phyloP scores from a whole-genome alignment of 345 rosid species.

The Anastatica hierochuntica region DNA sequence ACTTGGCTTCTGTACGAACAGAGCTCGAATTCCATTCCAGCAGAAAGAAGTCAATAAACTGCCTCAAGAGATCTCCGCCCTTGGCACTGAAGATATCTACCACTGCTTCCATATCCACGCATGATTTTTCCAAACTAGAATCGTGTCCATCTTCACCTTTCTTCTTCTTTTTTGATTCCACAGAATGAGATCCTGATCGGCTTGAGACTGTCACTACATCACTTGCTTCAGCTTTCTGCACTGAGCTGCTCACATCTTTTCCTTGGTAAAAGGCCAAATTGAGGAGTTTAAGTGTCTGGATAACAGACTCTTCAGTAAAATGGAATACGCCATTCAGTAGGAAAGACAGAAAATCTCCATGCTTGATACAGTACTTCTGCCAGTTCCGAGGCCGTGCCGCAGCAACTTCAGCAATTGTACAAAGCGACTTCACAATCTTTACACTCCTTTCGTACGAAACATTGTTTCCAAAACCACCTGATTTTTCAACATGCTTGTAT shows the following conservation, averaged over 20 bases:
- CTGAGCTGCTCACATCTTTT: slow-evolving; percentile 56
- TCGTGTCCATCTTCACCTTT: slow-evolving; percentile 85
- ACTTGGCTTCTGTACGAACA: slow-evolving; percentile 87
- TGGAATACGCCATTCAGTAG: slow-evolving; percentile 65
- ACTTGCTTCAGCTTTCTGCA: slow-evolving; percentile 59
- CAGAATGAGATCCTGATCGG: slow-evolving; percentile 51
- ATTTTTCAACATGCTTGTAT: slow-evolving; percentile 79
- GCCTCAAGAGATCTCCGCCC: slow-evolving; percentile 64
- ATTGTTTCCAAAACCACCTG: slow-evolving; percentile 79
- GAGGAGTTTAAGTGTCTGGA: slow-evolving; percentile 80
- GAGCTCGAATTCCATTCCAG: slow-evolving; percentile 95
- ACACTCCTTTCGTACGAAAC: slow-evolving; percentile 88
- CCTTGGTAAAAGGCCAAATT: slow-evolving; percentile 87
- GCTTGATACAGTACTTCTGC: slow-evolving; percentile 94
- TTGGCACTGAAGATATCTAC: slow-evolving; percentile 67
- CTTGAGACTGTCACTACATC: slow-evolving; percentile 50
- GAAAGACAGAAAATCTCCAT: slow-evolving; percentile 72
- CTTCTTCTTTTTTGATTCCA: slow-evolving; percentile 89
- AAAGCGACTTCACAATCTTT: slow-evolving; percentile 83
- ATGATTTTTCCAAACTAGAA: slow-evolving; percentile 68
- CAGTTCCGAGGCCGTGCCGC: slow-evolving; percentile 92
- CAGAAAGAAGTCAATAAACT: slow-evolving; percentile 82
- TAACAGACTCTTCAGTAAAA: slow-evolving; percentile 88
- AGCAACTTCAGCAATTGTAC: slow-evolving; percentile 91
- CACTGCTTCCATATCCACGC: slow-evolving; percentile 81